Evolutionary conservation across 129 eudicot genomes (phyloP).

Genomic region (Flaveria sonorensis): DNA sequence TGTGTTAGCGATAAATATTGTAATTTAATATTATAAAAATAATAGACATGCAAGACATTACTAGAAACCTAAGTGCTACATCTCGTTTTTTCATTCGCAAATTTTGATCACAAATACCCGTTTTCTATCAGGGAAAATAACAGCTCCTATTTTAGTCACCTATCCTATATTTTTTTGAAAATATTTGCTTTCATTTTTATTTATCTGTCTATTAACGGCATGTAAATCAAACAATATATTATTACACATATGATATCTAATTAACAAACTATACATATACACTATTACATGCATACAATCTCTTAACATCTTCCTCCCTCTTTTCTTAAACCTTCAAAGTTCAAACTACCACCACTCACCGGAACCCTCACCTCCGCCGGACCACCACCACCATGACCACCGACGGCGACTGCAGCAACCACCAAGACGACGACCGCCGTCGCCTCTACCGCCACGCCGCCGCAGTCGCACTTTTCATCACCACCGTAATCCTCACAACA

Average conservation of each 20-base stretch:
- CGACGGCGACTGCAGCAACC: conserved; percentile 52
- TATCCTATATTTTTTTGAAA: background rate
- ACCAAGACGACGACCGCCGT: conserved; percentile 32
- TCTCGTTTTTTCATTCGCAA: no score
- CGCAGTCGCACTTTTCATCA: conserved; percentile 2
- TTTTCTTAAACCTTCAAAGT: background rate
- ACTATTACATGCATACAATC: background rate
- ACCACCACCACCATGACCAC: conserved; percentile 37
- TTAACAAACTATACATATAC: background rate
- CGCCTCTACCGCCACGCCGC: conserved; percentile 40
- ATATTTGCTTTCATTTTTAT: background rate
- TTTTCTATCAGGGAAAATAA: no score
- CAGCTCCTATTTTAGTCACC: background rate
- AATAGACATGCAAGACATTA: no score
- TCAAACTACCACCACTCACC: background rate
- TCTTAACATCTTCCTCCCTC: background rate
- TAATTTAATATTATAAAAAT: no score
- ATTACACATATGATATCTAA: background rate
- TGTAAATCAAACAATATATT: background rate
- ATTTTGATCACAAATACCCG: no score
- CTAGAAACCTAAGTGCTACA: no score
- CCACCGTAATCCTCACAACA: conserved; percentile 38
- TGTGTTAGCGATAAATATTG: no score
- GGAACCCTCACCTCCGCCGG: conserved; percentile 17
- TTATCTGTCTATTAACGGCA: background rate